Base-by-base conservation (phyloP, 176 grass and related monocot genomes). In the Olyra latifolia region DNA sequence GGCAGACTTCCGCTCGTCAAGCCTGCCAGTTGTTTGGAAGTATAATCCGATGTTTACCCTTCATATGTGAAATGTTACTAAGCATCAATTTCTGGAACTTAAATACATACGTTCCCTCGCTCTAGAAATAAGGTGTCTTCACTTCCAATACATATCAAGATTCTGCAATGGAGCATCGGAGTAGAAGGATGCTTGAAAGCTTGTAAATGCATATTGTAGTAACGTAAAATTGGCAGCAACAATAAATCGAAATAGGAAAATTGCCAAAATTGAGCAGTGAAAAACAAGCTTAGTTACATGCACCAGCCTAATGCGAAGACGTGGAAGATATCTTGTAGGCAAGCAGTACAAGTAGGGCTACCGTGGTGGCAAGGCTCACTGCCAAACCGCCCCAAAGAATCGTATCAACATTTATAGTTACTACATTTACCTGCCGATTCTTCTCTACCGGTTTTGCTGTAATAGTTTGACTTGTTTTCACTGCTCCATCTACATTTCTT, bases 331-430 rank as follows among this genome's bases (percentile, higher is more conserved):
- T 87, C 80, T 64, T 87, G 71, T 62, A 71, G 3, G 79, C 44
- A 81, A 94, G 82, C 70, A 88, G 13, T 40, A 52, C 60, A 64
- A 92, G 25, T 20, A 94, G 20, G 62, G 44, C 69, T 16, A 86
- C 24, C 3, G 88, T 83, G 25, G 78, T 88, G 29, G 83, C 77
- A 53, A 88, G 88, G 62, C 92, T 94, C 15, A 83, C 38, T 15
- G 80, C 59, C 56, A 98, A 41, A 48, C 81, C 87, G 52, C 85
- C 77, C 79, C 91, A 79, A 44, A 94, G 73, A 59, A 94, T 76
- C 29, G 24, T 83, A 69, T 98, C 95, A 44, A 91, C 13, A 20
- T 80, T 62, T 39, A 35, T 4, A 44, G 41, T 65, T 55, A 62
- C 68, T 70, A 77, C 41, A 50, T 77, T 42, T 56, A 45, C 50